A percentile compares a stretch with the other conserved stretches of the same genome.
phyloP scores from a whole-genome alignment of 495 filamentous ascomycete genomes.

The Pyrenopolyporus hunteri region DNA sequence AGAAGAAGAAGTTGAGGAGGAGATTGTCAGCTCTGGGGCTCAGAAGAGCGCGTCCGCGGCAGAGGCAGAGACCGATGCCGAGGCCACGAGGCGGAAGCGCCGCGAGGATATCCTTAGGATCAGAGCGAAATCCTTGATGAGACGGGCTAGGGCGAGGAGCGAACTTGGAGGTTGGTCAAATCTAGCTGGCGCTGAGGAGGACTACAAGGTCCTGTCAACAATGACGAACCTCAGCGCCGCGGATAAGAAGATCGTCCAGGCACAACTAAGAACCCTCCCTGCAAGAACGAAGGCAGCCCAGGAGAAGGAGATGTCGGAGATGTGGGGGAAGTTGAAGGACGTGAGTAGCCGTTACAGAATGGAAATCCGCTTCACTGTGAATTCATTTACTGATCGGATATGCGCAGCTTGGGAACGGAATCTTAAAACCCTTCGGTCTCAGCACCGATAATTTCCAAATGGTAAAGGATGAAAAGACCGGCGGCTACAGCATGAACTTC shows the following conservation, averaged over 20 bases:
- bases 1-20: conserved; percentile 64
- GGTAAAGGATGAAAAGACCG: conserved; percentile 84
- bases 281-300: conserved; percentile 72
- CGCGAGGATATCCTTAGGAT: conserved; percentile 75
- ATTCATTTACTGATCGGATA: neutral
- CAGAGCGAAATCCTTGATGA: conserved; percentile 81
- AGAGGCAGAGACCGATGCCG: conserved; percentile 47
- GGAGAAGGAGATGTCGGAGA: conserved; percentile 87
- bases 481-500: conserved; percentile 93
- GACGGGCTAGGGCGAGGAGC: conserved; percentile 76
- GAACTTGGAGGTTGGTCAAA: conserved; percentile 78
- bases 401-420: conserved; percentile 80
- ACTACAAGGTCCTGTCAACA: conserved; percentile 65
- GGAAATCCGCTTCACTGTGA: neutral
- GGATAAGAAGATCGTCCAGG: conserved; percentile 70
- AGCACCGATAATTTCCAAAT: conserved; percentile 94
- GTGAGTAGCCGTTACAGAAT: conserved; percentile 50
- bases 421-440: conserved; percentile 91
- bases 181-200: conserved; percentile 80
- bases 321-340: conserved; percentile 95
- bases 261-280: conserved; percentile 68
- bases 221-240: conserved; percentile 64
- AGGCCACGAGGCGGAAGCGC: conserved; percentile 43
- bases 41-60: conserved; percentile 51
- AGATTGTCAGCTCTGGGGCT: conserved; percentile 60